Evolutionary conservation across 2,329 filamentous ascomycete genomes (phyloP).

Genomic region (Blastomyces silverae): DNA sequence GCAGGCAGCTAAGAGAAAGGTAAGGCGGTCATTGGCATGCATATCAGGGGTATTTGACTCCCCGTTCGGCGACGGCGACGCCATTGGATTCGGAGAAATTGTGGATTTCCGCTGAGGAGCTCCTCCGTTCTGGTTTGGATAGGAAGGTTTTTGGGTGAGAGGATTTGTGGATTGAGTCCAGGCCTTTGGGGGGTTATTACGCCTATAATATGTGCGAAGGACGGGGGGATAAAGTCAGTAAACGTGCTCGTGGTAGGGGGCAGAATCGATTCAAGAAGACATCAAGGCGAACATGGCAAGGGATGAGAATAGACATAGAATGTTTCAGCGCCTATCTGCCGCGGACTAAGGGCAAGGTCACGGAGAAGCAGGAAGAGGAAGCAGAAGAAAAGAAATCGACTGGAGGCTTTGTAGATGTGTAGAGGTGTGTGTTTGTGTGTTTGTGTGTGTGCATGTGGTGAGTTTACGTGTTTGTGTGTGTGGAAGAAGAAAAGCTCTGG

Average conservation of each 20-base stretch:
- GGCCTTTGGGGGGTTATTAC: conserved; percentile 52
- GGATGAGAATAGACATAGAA: conserved; percentile 3
- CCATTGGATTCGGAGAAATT: conserved; percentile 33
- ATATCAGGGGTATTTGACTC: conserved; percentile 51
- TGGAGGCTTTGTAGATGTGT: not conserved
- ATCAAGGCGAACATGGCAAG: conserved; percentile 7
- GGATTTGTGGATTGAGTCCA: conserved; percentile 57
- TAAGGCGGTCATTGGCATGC: conserved; percentile 54
- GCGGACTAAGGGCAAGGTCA: not conserved
- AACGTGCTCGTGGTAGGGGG: conserved; percentile 1
- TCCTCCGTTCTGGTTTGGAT: conserved; percentile 50
- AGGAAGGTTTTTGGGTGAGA: conserved; percentile 51
- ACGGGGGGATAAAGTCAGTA: conserved; percentile 3
- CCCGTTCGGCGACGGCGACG: conserved; percentile 29
- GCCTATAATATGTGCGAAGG: conserved; percentile 31
- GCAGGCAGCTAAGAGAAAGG: conserved; percentile 54
- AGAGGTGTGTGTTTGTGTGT: not conserved
- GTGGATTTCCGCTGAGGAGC: conserved; percentile 40
- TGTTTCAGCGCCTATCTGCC: not conserved
- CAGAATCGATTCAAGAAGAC: conserved; percentile 8
- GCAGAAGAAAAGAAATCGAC: conserved; percentile 1
- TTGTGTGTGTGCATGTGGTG: not conserved
- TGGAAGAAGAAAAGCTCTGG: not conserved
- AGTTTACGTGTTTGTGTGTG: not conserved
- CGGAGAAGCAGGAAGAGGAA: not conserved